A percentile compares a stretch with the other conserved stretches of the same genome.
These are phyloP conservation scores for Wickerhamomyces hampshirensis DNA, from an alignment of 805 yeast genomes.

Conservation along the genomic window DNA sequence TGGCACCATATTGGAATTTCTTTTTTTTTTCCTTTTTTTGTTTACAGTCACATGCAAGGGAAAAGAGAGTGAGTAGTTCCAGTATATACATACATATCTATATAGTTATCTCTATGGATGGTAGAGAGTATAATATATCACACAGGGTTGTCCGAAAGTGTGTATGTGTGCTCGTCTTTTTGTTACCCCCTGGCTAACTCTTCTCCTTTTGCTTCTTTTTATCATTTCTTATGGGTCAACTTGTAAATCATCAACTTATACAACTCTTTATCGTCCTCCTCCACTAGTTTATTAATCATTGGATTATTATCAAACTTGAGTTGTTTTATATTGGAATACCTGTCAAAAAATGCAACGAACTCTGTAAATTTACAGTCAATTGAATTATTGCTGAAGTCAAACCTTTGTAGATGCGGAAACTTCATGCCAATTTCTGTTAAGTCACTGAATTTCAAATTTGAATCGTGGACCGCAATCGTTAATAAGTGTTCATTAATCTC, in stretches of 20 bases:
- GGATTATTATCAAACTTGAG: constrained; percentile 16
- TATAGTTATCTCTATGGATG: too few relatives aligned
- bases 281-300: constrained; percentile 5
- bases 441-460: constrained; percentile 1
- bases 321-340: constrained; percentile 4
- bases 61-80: background rate
- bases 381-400: constrained; percentile 9
- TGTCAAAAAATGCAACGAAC: constrained; percentile 6
- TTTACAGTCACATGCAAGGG: background rate
- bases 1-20: too few relatives aligned
- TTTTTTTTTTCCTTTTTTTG: background rate
- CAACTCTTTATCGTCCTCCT: constrained; percentile 2
- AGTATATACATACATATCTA: too few relatives aligned
- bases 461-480: background rate
- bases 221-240: constrained; percentile 3
- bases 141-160: too few relatives aligned
- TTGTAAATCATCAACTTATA: constrained; percentile 14
- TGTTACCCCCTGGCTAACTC: too few relatives aligned
- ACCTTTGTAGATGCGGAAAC: constrained; percentile 6
- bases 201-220: too few relatives aligned
- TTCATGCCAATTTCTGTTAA: background rate
- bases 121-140: too few relatives aligned
- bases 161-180: too few relatives aligned
- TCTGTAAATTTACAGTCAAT: constrained; percentile 11
- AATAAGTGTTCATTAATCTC: constrained; percentile 1